phyloP scores from a whole-genome alignment of 2,329 filamentous ascomycete species.

The Clonostachys chloroleuca region DNA sequence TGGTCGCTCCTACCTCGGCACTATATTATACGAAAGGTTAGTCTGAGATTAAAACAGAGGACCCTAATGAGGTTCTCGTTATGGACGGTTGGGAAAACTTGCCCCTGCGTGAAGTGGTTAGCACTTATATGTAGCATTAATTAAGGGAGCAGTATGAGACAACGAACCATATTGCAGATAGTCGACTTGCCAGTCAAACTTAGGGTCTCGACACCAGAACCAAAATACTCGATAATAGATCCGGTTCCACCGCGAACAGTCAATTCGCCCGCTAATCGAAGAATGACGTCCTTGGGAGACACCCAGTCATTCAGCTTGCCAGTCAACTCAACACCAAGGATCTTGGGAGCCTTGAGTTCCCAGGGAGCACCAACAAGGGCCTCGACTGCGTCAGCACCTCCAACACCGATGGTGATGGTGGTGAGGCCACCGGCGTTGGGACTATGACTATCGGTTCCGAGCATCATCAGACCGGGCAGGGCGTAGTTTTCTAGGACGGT shows the following conservation, averaged over 20 bases:
- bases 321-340: slow-evolving; percentile 80
- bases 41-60: too few relatives aligned
- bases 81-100: too few relatives aligned
- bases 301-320: slow-evolving; percentile 88
- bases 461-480: slow-evolving; percentile 96
- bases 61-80: too few relatives aligned
- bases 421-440: slow-evolving; percentile 95
- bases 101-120: too few relatives aligned
- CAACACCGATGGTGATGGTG: slow-evolving; percentile 93
- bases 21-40: slow-evolving; percentile 14
- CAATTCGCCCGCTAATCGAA: slow-evolving; percentile 81
- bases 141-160: too few relatives aligned
- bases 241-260: slow-evolving; percentile 94
- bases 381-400: slow-evolving; percentile 95
- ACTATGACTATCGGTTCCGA: slow-evolving; percentile 95
- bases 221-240: slow-evolving; percentile 91
- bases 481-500: slow-evolving; percentile 97
- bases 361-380: slow-evolving; percentile 93
- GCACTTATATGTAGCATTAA: too few relatives aligned
- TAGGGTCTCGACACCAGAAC: slow-evolving; percentile 81
- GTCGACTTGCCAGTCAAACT: slow-evolving; percentile 94
- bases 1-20: slow-evolving; percentile 89
- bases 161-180: slow-evolving; percentile 71
- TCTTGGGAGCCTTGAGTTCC: slow-evolving; percentile 93
- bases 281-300: slow-evolving; percentile 91